A percentile compares a stretch with the other conserved stretches of the same genome.
Conservation (phyloP, 164 flowering plant genomes). For the Stephania yunnanensis region DNA sequence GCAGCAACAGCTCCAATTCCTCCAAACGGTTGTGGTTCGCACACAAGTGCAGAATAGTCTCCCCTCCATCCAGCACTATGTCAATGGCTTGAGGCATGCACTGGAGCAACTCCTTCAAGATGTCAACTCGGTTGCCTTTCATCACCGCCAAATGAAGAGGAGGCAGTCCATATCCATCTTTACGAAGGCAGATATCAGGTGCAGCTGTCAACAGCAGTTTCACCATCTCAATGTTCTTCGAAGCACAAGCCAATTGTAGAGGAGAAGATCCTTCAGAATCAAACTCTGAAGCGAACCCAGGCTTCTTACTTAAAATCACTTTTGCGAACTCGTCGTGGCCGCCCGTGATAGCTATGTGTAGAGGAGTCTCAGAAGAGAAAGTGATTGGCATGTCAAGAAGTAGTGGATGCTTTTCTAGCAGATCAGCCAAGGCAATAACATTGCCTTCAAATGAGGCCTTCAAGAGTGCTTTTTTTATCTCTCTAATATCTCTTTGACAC, state of each 20-base stretch:
- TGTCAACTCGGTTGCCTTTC: slow-evolving; percentile 21
- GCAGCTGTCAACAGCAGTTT: background rate
- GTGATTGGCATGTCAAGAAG: slow-evolving; percentile 6
- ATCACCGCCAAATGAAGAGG: slow-evolving; percentile 31
- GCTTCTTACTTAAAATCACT: background rate
- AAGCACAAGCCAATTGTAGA: background rate
- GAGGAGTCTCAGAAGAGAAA: background rate
- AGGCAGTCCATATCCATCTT: slow-evolving; percentile 18
- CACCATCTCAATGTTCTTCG: slow-evolving; percentile 1
- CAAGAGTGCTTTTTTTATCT: background rate
- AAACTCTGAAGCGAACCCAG: background rate
- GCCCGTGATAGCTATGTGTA: slow-evolving; percentile 7
- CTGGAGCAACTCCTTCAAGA: slow-evolving; percentile 18
- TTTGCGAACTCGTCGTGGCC: slow-evolving; percentile 9
- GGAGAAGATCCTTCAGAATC: background rate
- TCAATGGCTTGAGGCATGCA: slow-evolving; percentile 10
- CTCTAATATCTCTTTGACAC: too few species aligned
- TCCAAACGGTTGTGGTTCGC: slow-evolving; percentile 5
- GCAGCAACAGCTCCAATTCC: background rate
- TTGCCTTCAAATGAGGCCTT: slow-evolving; percentile 16
- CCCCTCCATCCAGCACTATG: slow-evolving; percentile 9
- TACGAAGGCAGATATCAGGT: slow-evolving; percentile 9
- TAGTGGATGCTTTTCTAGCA: slow-evolving; percentile 17
- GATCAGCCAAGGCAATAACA: background rate
- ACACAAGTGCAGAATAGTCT: slow-evolving; percentile 25